Conservation (phyloP, 306 rosid genomes). For the Clitoria ternatea region DNA sequence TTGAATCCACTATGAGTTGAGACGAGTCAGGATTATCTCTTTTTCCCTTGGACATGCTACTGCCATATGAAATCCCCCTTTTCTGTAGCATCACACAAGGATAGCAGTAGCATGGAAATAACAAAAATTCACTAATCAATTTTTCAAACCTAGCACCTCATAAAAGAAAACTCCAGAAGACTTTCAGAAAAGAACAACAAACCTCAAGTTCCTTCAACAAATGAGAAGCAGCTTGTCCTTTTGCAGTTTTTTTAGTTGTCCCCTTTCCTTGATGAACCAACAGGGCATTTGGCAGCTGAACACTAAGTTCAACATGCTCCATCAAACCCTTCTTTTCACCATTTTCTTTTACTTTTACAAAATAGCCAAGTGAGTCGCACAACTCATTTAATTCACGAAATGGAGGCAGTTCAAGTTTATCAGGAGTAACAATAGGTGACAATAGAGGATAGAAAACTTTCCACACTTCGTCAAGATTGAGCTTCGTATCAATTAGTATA, state of each 20-base stretch:
- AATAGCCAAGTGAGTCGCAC: conserved; percentile 74
- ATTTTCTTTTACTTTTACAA: conserved; percentile 57
- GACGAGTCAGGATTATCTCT: conserved; percentile 34
- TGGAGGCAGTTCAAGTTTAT: conserved; percentile 82
- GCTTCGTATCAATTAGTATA: conserved; percentile 74
- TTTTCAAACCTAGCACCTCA: not conserved
- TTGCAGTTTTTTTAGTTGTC: conserved; percentile 51
- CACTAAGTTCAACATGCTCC: conserved; percentile 50
- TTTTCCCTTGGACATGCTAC: conserved; percentile 54
- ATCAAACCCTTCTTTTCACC: conserved; percentile 45
- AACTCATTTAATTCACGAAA: conserved; percentile 60
- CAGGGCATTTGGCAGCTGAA: conserved; percentile 57
- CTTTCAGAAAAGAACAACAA: conserved; percentile 25
- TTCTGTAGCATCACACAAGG: conserved; percentile 39
- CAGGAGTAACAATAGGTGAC: conserved; percentile 95
- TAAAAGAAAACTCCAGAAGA: not conserved
- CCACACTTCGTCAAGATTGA: conserved; percentile 78
- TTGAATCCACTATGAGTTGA: conserved; percentile 11
- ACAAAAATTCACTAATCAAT: conserved; percentile 3
- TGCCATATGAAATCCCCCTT: conserved; percentile 50
- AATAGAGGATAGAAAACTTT: conserved; percentile 66
- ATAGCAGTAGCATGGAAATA: not conserved
- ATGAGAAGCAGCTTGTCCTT: conserved; percentile 77
- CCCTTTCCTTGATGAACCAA: conserved; percentile 57
- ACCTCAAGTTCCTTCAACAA: conserved; percentile 80